Conservation (phyloP, 805 yeast species). For the Yamadazyma ubonensis region DNA sequence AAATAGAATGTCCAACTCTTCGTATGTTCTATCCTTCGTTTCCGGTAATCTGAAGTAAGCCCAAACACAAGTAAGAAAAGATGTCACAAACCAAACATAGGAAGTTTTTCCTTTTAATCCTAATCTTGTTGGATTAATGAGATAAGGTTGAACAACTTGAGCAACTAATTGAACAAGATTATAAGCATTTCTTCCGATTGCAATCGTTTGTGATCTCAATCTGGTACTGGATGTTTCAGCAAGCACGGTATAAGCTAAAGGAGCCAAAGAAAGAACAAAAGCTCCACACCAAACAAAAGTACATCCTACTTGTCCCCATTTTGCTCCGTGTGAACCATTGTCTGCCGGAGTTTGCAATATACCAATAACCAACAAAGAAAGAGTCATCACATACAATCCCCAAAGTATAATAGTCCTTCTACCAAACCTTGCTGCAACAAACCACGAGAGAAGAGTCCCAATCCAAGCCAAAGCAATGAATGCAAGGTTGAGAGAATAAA, state of each 20-base stretch:
- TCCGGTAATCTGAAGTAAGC: slow-evolving; percentile 32
- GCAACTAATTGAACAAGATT: slow-evolving; percentile 32
- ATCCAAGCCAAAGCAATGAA: slow-evolving; percentile 27
- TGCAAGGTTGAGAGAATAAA: slow-evolving; percentile 34
- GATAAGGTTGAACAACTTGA: slow-evolving; percentile 44
- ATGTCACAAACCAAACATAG: slow-evolving; percentile 45
- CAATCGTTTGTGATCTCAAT: slow-evolving; percentile 42
- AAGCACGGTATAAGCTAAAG: slow-evolving; percentile 39
- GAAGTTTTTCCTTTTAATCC: slow-evolving; percentile 52
- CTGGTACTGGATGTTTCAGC: slow-evolving; percentile 41
- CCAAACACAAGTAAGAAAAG: slow-evolving; percentile 21
- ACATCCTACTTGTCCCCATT: slow-evolving; percentile 26
- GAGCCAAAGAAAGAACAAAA: slow-evolving; percentile 42
- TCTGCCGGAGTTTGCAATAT: slow-evolving; percentile 22
- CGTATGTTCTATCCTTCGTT: slow-evolving; percentile 38
- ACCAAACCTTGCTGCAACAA: slow-evolving; percentile 34
- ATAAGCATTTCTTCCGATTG: slow-evolving; percentile 26
- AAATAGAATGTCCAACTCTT: slow-evolving; percentile 38
- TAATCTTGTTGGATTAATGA: slow-evolving; percentile 48
- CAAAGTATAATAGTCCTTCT: slow-evolving; percentile 36
- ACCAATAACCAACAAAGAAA: slow-evolving; percentile 43
- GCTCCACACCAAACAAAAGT: slow-evolving; percentile 23
- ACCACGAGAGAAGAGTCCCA: slow-evolving; percentile 32
- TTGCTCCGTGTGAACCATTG: slow-evolving; percentile 15
- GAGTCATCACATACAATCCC: slow-evolving; percentile 36